Conservation (phyloP, 192 early-diverging fungal genomes). For the Endogone sp. region DNA sequence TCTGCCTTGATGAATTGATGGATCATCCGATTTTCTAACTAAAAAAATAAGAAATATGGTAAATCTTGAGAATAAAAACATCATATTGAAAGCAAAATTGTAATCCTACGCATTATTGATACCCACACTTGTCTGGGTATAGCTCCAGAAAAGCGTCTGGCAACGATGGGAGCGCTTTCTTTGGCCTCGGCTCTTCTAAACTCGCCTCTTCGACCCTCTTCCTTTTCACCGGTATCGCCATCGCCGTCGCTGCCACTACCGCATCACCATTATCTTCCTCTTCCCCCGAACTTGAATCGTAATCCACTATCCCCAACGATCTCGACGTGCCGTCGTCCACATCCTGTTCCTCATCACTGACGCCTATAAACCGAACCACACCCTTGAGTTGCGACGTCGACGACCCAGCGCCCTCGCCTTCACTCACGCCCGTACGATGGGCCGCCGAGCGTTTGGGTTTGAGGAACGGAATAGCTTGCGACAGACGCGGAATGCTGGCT, state of each 20-base stretch:
- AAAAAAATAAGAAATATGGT: too few relatives aligned
- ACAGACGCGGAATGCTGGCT: not conserved
- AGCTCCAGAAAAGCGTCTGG: not conserved
- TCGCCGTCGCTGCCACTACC: not conserved
- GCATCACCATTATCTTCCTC: not conserved
- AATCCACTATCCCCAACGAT: not conserved
- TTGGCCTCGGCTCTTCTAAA: not conserved
- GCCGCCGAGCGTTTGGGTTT: not conserved
- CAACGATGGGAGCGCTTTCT: not conserved
- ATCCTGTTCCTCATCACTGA: not conserved
- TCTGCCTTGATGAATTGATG: conserved; percentile 16
- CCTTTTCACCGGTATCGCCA: not conserved
- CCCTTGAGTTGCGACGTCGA: too few relatives aligned
- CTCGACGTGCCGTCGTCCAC: not conserved
- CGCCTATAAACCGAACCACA: too few relatives aligned
- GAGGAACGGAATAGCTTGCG: not conserved
- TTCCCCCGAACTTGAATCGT: not conserved
- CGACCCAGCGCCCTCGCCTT: not conserved
- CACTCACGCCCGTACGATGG: not conserved
- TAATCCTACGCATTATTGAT: not conserved
- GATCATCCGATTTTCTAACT: not conserved
- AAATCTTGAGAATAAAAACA: too few relatives aligned
- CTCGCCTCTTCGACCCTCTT: not conserved
- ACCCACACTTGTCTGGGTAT: not conserved
- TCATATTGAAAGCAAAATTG: too few relatives aligned